Evolutionary conservation across 345 rosid species (phyloP), one percentile per base, ranked within the genome.

Genomic region (Eucalyptus pauciflora): DNA sequence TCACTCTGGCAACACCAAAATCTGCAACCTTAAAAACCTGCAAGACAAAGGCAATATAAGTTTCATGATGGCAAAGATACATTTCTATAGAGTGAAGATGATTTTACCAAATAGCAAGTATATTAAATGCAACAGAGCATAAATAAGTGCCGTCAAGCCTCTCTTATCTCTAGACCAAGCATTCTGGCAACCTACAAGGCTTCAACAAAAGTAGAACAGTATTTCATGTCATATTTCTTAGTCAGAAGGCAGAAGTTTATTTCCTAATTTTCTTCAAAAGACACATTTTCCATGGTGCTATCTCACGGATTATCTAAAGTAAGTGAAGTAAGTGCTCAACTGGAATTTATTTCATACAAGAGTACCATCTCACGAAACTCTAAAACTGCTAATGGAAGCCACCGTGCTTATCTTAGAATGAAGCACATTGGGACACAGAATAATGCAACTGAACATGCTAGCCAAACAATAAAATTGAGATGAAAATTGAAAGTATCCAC

Each of bases 1-100:
- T 94, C 89, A 97, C 99, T 92, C 98, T 94, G 52, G 99, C 99
- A 91, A 98, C 99, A 83, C 99, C 99, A 94, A 98, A 98, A 94
- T 98, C 99, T 69, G 98, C 99, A 89, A 98, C 99, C 94, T 98
- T 98, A 46, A 97, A 97, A 88, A 96, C 97, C 99, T 98, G 93
- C 48, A 71, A 88, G 29, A 56, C 33, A 86, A 27, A 64, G 76
- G 83, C 41, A 49, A 48, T 20, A 31, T 54, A 20, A 76, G 85
- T 41, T 76, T 41, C 85, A 41, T 76, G 48, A 76, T 41, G 29
- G 48, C 85, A 76, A 76, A 76, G 85, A 41, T 20, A 76, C 24
- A 76, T 41, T 41, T 8, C 85, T 22, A 37, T 20, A 76, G 48
- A 76, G 11, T 37, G 48, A 41, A 76, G 85, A 41, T 76, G 85